Conservation (phyloP, 2,329 filamentous ascomycete genomes). For the Lojkania enalia region DNA sequence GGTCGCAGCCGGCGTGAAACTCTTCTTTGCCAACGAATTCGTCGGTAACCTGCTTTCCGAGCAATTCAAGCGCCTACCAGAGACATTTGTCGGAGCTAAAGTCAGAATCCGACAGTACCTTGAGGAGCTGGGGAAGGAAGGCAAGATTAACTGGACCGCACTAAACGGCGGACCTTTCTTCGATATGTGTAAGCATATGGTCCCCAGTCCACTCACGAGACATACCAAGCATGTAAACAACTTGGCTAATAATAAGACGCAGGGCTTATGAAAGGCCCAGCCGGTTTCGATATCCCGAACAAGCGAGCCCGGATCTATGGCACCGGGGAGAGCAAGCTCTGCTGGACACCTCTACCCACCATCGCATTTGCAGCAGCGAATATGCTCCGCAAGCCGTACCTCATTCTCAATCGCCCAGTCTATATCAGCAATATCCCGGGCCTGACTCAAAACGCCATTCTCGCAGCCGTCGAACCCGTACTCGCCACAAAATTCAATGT, state of each 20-base stretch:
- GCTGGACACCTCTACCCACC: slow-evolving; percentile 36
- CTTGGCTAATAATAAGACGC: neutral
- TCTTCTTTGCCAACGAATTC: slow-evolving; percentile 43
- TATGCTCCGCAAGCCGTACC: slow-evolving; percentile 33
- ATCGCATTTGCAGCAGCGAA: slow-evolving; percentile 32
- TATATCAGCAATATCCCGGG: slow-evolving; percentile 30
- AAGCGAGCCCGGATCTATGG: slow-evolving; percentile 40
- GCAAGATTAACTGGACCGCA: slow-evolving; percentile 33
- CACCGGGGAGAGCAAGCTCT: slow-evolving; percentile 30
- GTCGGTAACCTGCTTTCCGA: slow-evolving; percentile 30
- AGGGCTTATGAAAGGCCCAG: slow-evolving; percentile 45
- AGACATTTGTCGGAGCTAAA: slow-evolving; percentile 32
- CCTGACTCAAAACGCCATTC: slow-evolving; percentile 33
- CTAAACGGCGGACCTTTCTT: slow-evolving; percentile 44
- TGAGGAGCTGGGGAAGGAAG: slow-evolving; percentile 23
- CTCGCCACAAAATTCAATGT: slow-evolving; percentile 25
- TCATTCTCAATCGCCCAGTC: slow-evolving; percentile 31
- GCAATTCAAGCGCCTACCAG: slow-evolving; percentile 32
- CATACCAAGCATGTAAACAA: neutral
- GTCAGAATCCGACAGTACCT: slow-evolving; percentile 30
- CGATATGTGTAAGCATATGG: slow-evolving; percentile 40
- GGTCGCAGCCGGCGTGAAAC: slow-evolving; percentile 35
- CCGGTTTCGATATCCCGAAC: slow-evolving; percentile 37
- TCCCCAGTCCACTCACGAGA: neutral
- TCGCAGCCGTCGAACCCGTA: slow-evolving; percentile 27